A percentile compares a stretch with the other conserved stretches of the same genome.
Conservation (phyloP, 1,284 basidiomycete species). For the Cutaneotrichosporon cutaneum region DNA sequence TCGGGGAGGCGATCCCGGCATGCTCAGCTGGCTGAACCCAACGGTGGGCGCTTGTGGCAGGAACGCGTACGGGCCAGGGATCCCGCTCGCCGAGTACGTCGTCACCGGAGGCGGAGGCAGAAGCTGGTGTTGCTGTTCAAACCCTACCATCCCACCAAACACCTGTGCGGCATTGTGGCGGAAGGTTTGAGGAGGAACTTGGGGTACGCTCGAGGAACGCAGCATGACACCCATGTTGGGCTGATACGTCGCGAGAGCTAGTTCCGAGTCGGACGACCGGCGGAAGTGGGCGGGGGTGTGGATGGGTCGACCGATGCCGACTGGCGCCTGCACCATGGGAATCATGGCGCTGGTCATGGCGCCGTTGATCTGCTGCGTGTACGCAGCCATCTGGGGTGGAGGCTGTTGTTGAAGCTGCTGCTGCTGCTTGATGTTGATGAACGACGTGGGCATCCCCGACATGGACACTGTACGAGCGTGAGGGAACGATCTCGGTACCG, state of each 20-base stretch:
- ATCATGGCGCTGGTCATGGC: background rate
- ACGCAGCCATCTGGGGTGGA: slow-evolving; percentile 6
- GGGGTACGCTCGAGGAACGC: slow-evolving; percentile 25
- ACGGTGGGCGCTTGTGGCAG: background rate
- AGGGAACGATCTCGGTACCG: background rate
- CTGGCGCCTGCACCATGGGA: background rate
- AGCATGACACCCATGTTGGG: slow-evolving; percentile 22
- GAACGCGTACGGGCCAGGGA: slow-evolving; percentile 6
- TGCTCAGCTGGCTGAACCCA: slow-evolving; percentile 12
- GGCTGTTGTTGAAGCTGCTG: slow-evolving; percentile 17
- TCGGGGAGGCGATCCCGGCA: slow-evolving; percentile 15
- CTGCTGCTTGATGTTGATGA: slow-evolving; percentile 1
- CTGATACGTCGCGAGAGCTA: slow-evolving; percentile 20
- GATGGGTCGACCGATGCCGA: slow-evolving; percentile 22
- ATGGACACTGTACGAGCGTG: slow-evolving; percentile 6
- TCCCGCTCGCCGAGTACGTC: slow-evolving; percentile 14
- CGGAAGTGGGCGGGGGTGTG: slow-evolving; percentile 17
- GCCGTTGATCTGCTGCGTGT: slow-evolving; percentile 4
- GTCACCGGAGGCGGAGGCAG: slow-evolving; percentile 19
- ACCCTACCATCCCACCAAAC: slow-evolving; percentile 7
- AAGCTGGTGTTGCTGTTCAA: background rate
- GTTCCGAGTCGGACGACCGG: slow-evolving; percentile 25
- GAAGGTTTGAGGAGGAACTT: slow-evolving; percentile 15
- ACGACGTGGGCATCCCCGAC: slow-evolving; percentile 5
- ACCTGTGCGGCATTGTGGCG: slow-evolving; percentile 8